A percentile compares a stretch with the other conserved stretches of the same genome.
Conservation (phyloP, 345 rosid species). For the Camelina neglecta region DNA sequence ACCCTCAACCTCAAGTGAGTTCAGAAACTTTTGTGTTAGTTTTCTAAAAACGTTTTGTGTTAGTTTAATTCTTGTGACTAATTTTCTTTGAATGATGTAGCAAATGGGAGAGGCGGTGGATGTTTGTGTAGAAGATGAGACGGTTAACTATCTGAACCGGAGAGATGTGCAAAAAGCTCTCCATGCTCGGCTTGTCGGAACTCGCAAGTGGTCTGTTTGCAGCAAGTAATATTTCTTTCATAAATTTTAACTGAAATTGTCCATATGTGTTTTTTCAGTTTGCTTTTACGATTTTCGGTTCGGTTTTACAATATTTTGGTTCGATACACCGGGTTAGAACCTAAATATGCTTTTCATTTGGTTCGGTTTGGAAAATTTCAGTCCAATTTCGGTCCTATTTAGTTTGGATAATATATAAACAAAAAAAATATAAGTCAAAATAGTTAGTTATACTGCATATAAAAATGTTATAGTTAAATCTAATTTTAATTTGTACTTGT, state of each 20-base stretch:
- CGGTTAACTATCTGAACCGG: constrained; percentile 86
- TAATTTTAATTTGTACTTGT: too few species aligned
- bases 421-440: too few species aligned
- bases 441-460: too few species aligned
- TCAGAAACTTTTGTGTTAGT: background rate
- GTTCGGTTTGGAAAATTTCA: too few species aligned
- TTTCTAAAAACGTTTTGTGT: too few species aligned
- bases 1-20: constrained; percentile 71
- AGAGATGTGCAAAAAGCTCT: constrained; percentile 85
- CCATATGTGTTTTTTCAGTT: background rate
- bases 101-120: constrained; percentile 72
- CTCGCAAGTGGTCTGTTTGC: constrained; percentile 79
- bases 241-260: background rate
- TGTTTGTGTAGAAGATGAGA: constrained; percentile 94
- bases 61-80: background rate
- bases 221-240: constrained; percentile 61
- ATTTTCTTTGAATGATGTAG: constrained; percentile 42
- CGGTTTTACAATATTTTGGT: too few species aligned
- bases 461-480: too few species aligned
- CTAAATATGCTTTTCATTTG: background rate
- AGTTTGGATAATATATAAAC: too few species aligned
- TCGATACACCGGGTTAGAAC: background rate
- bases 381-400: too few species aligned
- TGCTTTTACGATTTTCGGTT: background rate
- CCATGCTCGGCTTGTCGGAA: constrained; percentile 86